Evolutionary conservation across 176 grass and related monocot species (phyloP), one percentile per base, ranked within the genome.

Genomic region (Pharus latifolius): DNA sequence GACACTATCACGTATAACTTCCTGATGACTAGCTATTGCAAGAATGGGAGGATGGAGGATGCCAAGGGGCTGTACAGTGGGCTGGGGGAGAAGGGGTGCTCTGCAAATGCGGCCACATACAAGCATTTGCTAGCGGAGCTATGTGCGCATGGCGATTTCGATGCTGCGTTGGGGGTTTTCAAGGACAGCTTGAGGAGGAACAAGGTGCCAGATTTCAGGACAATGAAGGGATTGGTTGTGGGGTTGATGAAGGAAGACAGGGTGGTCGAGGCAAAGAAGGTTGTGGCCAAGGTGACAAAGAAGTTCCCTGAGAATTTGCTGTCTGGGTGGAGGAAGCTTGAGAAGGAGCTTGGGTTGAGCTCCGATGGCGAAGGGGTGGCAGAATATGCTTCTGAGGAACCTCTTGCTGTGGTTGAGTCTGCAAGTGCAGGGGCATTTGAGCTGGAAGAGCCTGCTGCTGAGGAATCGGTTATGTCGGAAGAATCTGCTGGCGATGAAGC

Each of bases 1-100:
- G 75, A 92, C 32, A 80, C 59, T 7, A 59, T 85, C 67, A 92
- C 93, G 3, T 92, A 97, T 49, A 90, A 82, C 68, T 90, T 68
- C 61, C 90, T 97, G 45, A 92, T 97, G 56, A 49, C 56, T 18
- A 82, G 83, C 31, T 83, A 81, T 32, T 90, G 17, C 63, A 90
- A 67, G 35, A 74, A 59, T 56, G 77, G 77, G 3, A 84, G 41
- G 45, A 19, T 87, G 20, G 70, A 85, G 27, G 83, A 85, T 51
- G 89, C 84, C 17, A 90, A 80, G 50, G 26, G 13, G 26, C 30
- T 90, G 25, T 97, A 87, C 49, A 53, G 27, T 48, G 74, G 56
- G 3, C 77, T 97, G 10, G 27, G 56, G 17, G 55, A 77, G 38
- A 92, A 92, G 41, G 80, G 82, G 10, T 89, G 80, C 61, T 32